Evolutionary conservation across 2,329 filamentous ascomycete genomes (phyloP), one percentile per base, ranked within the genome.

Genomic region (Aspergillus oerlinghausenensis): DNA sequence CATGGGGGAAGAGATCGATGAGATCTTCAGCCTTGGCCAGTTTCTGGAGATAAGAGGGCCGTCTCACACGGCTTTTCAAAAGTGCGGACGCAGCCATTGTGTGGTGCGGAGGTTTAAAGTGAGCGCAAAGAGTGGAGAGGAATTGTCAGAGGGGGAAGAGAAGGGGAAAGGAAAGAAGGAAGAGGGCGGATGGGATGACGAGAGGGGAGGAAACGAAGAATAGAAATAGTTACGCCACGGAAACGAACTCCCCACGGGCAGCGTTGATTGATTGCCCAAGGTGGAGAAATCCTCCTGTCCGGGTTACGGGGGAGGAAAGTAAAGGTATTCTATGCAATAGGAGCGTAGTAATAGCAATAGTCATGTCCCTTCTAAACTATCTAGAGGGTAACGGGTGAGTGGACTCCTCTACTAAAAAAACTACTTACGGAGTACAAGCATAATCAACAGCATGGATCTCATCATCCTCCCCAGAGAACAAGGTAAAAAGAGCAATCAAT

Each of bases 21-120:
- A 95, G 75, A 72, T 95, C 90, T 73, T 94, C 85, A 40, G 91
- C 85, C 66, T 86, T 86, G 66, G 87, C 86, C 57, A 96, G 80
- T 81, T 93, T 95, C 67, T 86, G 87, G 55, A 95, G 82, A 75
- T 93, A 86, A 45, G 88, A 88, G 23, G 90, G 87, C 63, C 89
- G 84, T 65, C 86, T 80, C 60, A 94, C 82, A 65, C 91, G 88
- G 68, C 86, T 84, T 79, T 87, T 89, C 69, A 96, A 80, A 57
- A 90, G 83, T 52, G 88, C 87, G 50, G 89, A 90, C 61, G 87
- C 88, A 58, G 79, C 75, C 78, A 81, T 79, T 47, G 57, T 67
- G 49, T 58, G 49, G 14, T 25, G 52, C 38, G 38, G 21, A 28
- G 11, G 14, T 6, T 32, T 32, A 14, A 11, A 28, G 8, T 14